Evolutionary conservation across 441 rosid species (phyloP), one percentile per base, ranked within the genome.

Genomic region (Monsonia emarginata): DNA sequence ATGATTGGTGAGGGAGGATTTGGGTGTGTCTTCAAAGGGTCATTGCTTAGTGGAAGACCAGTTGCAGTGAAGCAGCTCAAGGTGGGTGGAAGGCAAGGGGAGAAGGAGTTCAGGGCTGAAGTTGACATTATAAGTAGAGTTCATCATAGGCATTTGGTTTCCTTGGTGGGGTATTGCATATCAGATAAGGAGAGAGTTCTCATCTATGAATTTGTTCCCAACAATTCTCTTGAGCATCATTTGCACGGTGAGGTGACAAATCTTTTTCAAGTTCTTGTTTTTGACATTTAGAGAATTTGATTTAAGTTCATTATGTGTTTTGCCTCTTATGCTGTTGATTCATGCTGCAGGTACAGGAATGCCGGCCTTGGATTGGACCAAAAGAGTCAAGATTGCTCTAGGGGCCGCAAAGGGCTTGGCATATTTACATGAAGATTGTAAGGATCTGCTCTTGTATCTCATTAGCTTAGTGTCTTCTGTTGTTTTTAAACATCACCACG

Each of bases 351-450:
- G 80, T 31, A 74, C 80, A 78, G 85, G 78, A 28, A 74, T 77
- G 67, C 87, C 85, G 0, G 88, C 82, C 70, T 70, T 90, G 32
- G 89, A 84, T 64, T 94, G 97, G 97, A 80, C 72, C 71, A 78
- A 76, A 52, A 96, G 97, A 31, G 75, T 94, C 24, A 93, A 78
- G 81, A 76, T 88, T 65, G 95, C 95, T 68, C 81, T 79, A 66
- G 98, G 98, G 65, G 98, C 93, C 19, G 97, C 97, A 78, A 97
- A 95, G 71, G 98, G 97, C 66, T 64, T 90, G 75, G 93, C 95
- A 71, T 94, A 94, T 80, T 90, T 94, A 67, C 97, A 94, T 80
- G 98, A 94, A 81, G 96, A 89, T 66, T 94, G 98, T 90, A 82
- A 81, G 25, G 25, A 48, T 48, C 57, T 19, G 8, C 25, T 18